phyloP scores from a whole-genome alignment of 169 alveolate species.

The Babesia gibsoni region DNA sequence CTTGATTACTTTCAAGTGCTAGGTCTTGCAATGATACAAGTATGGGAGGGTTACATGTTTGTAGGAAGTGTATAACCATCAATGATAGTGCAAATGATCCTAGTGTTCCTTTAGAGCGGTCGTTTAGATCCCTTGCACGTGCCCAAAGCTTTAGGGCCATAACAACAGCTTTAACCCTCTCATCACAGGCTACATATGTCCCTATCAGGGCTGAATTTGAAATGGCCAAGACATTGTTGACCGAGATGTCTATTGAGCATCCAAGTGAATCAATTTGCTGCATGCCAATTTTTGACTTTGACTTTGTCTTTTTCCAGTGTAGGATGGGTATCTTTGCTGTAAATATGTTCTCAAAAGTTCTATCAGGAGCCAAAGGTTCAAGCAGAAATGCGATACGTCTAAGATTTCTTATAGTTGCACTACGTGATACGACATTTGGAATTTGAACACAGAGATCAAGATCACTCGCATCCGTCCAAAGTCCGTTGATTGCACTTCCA shows the following conservation, averaged over 20 bases:
- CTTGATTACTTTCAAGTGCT: constrained; percentile 69
- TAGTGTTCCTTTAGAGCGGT: constrained; percentile 77
- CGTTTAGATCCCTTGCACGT: constrained; percentile 68
- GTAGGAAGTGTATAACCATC: constrained; percentile 78
- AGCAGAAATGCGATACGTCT: constrained; percentile 67
- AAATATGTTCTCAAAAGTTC: constrained; percentile 72
- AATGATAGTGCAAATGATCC: constrained; percentile 77
- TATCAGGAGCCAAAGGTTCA: constrained; percentile 59
- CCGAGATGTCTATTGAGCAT: constrained; percentile 72
- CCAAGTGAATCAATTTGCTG: constrained; percentile 3
- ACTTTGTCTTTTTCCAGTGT: constrained; percentile 58
- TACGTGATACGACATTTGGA: constrained; percentile 67
- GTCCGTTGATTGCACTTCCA: constrained; percentile 77
- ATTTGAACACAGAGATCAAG: constrained; percentile 75
- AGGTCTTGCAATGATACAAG: constrained; percentile 77
- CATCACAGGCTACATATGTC: constrained; percentile 74
- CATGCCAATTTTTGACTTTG: not conserved
- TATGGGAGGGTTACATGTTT: constrained; percentile 71
- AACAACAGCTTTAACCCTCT: constrained; percentile 71
- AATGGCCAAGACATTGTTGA: constrained; percentile 76
- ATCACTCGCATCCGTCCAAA: constrained; percentile 77
- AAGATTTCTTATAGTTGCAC: constrained; percentile 66
- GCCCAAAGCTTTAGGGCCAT: constrained; percentile 80
- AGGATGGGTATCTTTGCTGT: constrained; percentile 79
- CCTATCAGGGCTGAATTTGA: constrained; percentile 73